Base-by-base conservation (phyloP, 164 flowering plant genomes). In the grape (Vitis vinifera) region DNA sequence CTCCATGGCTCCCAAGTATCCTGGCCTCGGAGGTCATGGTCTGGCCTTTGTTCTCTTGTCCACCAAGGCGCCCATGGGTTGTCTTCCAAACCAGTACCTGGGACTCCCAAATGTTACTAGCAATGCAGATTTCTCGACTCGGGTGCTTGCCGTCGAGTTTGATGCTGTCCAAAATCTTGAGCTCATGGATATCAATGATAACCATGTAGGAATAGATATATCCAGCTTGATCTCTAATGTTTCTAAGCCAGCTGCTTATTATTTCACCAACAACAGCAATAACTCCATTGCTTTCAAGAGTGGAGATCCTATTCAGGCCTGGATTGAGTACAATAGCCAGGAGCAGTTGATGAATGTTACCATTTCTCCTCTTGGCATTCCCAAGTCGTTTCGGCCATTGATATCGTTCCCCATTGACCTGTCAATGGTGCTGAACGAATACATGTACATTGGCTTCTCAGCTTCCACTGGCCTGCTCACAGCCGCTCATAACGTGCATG, bases 61-160 rank as follows among this genome's bases (percentile, higher is more conserved):
- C 29, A 16, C 51, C 9, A 16, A 10, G 1, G 63, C 44, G 8
- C 9, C 48, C 63, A 44, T 52, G 2, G 17, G 51, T 3, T 19
- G 53, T 15, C 51, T 47, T 9, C 53, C 66, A 3, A 19, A 10
- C 17, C 53, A 44, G 27, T 48, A 63, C 16, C 52, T 63, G 3
- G 66, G 75, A 15, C 51, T 71, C 2, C 71, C 67, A 49, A 75
- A 71, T 23, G 1, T 1, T 3, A 13, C 59, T 15, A 67, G 31
- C 44, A 49, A 66, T 16, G 75, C 68, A 5, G 29, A 44, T 14
- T 9, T 53, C 9, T 10, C 61, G 29, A 64, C 59, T 27, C 70
- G 65, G 50, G n/a, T 74, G 1, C 12, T 75, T 13, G 78, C 78
- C 2, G 55, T 75, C 1, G 78, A 75, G 64, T n/a, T 75, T 16